Conservation (phyloP, 2,329 filamentous ascomycete genomes). For the Colletotrichum sp. region DNA sequence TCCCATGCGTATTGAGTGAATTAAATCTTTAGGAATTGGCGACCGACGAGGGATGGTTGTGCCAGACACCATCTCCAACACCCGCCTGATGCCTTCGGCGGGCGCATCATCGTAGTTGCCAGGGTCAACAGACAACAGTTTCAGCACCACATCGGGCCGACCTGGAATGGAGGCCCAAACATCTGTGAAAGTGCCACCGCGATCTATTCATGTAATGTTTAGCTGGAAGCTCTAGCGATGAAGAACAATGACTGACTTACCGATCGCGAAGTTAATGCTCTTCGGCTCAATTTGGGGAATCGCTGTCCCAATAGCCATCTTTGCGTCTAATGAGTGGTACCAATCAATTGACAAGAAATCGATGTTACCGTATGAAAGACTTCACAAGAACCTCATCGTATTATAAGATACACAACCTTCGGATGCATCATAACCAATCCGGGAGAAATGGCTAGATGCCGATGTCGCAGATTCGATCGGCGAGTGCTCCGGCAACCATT, state of each 20-base stretch:
- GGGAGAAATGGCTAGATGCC: not conserved
- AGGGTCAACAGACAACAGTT: constrained; percentile 75
- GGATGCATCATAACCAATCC: not conserved
- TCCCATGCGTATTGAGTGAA: constrained; percentile 72
- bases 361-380: not conserved
- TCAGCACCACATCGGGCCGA: constrained; percentile 69
- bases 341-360: not conserved
- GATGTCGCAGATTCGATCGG: not conserved
- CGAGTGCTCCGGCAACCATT: not conserved
- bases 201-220: constrained; percentile 7
- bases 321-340: not conserved
- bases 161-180: constrained; percentile 36
- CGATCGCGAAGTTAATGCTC: not conserved
- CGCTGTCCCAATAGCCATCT: not conserved
- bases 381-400: not conserved
- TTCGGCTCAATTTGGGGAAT: not conserved
- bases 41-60: not conserved
- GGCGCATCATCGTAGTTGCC: constrained; percentile 76
- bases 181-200: constrained; percentile 68
- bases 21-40: constrained; percentile 41
- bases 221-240: fast-evolving
- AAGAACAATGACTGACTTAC: not conserved
- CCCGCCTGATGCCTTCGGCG: constrained; percentile 70
- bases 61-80: constrained; percentile 36
- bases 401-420: not conserved